phyloP scores from a whole-genome alignment of 208 protist species.

The Leishmania lainsoni region DNA sequence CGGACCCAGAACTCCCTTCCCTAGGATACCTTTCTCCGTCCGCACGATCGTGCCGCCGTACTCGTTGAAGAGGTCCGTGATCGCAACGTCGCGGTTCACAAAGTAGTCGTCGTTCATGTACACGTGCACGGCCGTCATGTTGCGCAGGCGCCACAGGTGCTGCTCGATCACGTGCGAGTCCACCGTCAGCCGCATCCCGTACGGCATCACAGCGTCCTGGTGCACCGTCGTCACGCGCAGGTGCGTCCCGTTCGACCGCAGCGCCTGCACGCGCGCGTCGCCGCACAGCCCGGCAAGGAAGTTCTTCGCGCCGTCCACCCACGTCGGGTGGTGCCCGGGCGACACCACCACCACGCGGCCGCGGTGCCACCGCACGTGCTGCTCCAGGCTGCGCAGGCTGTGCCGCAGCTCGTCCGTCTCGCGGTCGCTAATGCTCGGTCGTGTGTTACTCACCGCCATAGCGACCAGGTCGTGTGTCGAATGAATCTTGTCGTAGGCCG shows the following conservation, averaged over 20 bases:
- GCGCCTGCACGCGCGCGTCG: constrained; percentile 20
- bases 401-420: constrained; percentile 95
- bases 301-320: constrained; percentile 78
- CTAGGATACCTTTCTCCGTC: constrained; percentile 24
- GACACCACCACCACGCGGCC: constrained; percentile 95
- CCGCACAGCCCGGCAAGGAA: constrained; percentile 49
- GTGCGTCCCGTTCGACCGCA: constrained; percentile 37
- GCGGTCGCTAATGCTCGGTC: neutral
- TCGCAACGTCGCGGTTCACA: constrained; percentile 55
- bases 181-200: constrained; percentile 54
- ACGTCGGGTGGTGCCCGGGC: constrained; percentile 93
- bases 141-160: constrained; percentile 60
- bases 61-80: constrained; percentile 65
- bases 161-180: constrained; percentile 62
- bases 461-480: neutral
- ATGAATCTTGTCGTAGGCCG: neutral
- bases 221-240: constrained; percentile 64
- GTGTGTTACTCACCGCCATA: neutral
- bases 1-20: constrained; percentile 89
- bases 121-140: constrained; percentile 57
- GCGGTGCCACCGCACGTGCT: constrained; percentile 87
- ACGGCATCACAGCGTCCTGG: constrained; percentile 67
- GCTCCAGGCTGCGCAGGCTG: constrained; percentile 94
- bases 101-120: constrained; percentile 85
- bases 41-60: constrained; percentile 64